Conservation (phyloP, 306 rosid genomes). For the Cotoneaster glaucophyllus region DNA sequence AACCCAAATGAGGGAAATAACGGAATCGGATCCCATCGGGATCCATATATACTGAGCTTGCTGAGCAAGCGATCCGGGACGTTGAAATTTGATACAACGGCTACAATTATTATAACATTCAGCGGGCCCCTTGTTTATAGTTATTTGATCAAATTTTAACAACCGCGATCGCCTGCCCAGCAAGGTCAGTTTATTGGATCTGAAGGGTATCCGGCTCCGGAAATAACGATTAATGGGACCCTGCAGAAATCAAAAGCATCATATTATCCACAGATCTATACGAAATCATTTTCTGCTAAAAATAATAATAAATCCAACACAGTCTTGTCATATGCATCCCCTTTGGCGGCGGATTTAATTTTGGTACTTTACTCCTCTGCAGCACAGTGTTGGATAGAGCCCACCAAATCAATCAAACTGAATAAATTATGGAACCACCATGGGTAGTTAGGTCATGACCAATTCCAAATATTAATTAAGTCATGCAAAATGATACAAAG, state of each 20-base stretch:
- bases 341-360: neutral
- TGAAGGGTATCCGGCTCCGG: too few relatives aligned
- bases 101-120: too few relatives aligned
- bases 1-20: neutral
- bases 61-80: accelerated
- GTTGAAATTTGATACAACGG: too few relatives aligned
- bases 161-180: accelerated
- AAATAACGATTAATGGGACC: neutral
- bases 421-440: neutral
- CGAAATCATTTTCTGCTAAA: neutral
- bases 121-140: too few relatives aligned
- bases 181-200: too few relatives aligned
- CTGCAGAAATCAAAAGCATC: too few relatives aligned
- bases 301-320: neutral
- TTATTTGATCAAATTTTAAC: too few relatives aligned
- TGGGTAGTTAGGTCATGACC: neutral
- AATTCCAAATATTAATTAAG: neutral
- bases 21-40: accelerated
- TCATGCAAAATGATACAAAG: slow-evolving; percentile 11
- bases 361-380: neutral
- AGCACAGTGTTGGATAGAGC: neutral
- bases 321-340: neutral
- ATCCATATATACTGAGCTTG: too few relatives aligned
- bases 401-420: neutral
- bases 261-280: neutral